These are phyloP conservation scores for Chalaropsis ovoidea DNA, from an alignment of 2,329 filamentous ascomycete species.

Conservation along the genomic window DNA sequence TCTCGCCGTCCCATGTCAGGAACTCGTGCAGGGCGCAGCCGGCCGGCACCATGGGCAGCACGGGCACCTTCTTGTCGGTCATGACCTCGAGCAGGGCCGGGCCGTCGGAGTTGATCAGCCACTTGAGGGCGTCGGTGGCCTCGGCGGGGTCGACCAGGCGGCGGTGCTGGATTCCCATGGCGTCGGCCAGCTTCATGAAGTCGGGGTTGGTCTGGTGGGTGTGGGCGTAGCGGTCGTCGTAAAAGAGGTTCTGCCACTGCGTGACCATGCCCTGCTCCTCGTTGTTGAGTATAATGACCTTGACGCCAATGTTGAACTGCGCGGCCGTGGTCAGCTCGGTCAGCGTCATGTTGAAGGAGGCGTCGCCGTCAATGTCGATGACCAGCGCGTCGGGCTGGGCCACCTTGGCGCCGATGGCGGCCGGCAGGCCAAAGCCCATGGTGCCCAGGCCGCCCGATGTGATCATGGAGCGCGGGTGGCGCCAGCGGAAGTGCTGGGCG, in stretches of 20 bases:
- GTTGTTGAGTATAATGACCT: constrained; percentile 91
- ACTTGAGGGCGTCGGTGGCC: constrained; percentile 65
- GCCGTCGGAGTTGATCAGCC: constrained; percentile 67
- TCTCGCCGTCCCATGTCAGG: constrained; percentile 70
- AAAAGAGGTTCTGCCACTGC: constrained; percentile 92
- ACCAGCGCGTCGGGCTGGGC: constrained; percentile 66
- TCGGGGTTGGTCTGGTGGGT: constrained; percentile 86
- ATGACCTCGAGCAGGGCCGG: constrained; percentile 87
- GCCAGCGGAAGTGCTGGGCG: constrained; percentile 93
- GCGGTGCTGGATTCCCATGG: constrained; percentile 75
- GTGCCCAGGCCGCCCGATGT: constrained; percentile 79
- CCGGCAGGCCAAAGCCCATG: constrained; percentile 92
- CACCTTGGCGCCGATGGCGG: constrained; percentile 92
- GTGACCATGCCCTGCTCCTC: constrained; percentile 96
- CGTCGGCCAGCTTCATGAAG: constrained; percentile 83
- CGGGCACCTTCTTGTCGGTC: constrained; percentile 83
- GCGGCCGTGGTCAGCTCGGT: constrained; percentile 87
- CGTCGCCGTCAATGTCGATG: constrained; percentile 93
- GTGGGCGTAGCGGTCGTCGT: constrained; percentile 77
- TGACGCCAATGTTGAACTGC: constrained; percentile 94
- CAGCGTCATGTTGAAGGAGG: constrained; percentile 98
- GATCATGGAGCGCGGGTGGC: constrained; percentile 83
- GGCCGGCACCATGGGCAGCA: constrained; percentile 93
- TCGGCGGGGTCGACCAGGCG: constrained; percentile 65
- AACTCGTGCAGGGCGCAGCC: constrained; percentile 87